Conservation (phyloP, 2,329 filamentous ascomycete species). For the Dichotomopilus funicola region DNA sequence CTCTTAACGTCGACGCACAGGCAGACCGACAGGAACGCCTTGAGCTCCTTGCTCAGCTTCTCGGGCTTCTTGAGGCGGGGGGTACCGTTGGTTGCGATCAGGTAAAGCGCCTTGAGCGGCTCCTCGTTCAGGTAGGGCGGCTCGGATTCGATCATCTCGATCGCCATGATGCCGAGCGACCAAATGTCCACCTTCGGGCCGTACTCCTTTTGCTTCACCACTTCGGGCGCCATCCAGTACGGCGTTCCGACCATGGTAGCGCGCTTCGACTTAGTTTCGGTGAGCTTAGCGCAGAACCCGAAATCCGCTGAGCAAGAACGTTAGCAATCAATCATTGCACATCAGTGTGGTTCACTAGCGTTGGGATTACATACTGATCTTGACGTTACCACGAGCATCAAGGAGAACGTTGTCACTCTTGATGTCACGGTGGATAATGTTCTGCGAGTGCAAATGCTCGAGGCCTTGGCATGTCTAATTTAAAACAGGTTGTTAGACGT, state of each 20-base stretch:
- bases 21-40: conserved; percentile 93
- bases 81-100: conserved; percentile 97
- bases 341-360: not conserved
- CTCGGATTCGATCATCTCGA: conserved; percentile 99
- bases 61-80: conserved; percentile 96
- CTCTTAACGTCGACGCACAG: conserved; percentile 95
- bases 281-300: conserved; percentile 97
- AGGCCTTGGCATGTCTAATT: conserved; percentile 86
- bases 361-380: conserved; percentile 70
- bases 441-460: conserved; percentile 88
- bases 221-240: conserved; percentile 99
- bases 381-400: conserved; percentile 90
- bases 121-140: conserved; percentile 97
- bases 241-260: conserved; percentile 98
- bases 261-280: conserved; percentile 92
- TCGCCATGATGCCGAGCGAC: conserved; percentile 98
- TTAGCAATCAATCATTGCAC: not conserved
- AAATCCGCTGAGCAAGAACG: conserved; percentile 67
- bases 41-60: conserved; percentile 95
- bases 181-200: conserved; percentile 98
- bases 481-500: conserved; percentile 1
- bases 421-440: conserved; percentile 98
- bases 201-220: conserved; percentile 99
- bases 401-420: conserved; percentile 98
- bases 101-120: conserved; percentile 90